Conservation (phyloP, 306 rosid genomes). For the Sicyos baderoa region DNA sequence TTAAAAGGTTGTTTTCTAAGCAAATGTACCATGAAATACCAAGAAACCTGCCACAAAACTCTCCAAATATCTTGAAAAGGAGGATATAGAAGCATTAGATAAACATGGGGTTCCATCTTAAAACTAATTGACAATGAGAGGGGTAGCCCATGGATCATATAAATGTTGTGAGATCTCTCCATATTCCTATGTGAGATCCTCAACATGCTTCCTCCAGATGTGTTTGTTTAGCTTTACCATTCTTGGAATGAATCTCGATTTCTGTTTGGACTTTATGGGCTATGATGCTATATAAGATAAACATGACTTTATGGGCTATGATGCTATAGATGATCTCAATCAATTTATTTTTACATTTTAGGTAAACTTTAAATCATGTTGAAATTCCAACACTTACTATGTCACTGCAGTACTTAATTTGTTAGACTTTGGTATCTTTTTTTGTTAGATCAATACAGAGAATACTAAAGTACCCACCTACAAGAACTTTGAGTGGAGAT, state of each 20-base stretch:
- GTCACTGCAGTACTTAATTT: background rate
- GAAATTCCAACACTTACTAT: background rate
- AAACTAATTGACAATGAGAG: no score
- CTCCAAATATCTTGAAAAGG: background rate
- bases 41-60: background rate
- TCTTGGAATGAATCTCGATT: no score
- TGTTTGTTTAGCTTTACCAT: no score
- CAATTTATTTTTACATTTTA: background rate
- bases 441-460: constrained; percentile 70
- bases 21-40: background rate
- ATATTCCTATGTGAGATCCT: no score
- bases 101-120: no score
- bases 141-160: no score
- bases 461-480: constrained; percentile 90
- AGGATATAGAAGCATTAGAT: no score
- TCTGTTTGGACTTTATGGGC: no score
- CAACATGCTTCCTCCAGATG: no score
- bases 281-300: no score
- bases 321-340: background rate
- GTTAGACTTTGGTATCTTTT: background rate
- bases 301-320: background rate
- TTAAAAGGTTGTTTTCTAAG: background rate
- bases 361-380: background rate
- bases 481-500: constrained; percentile 91
- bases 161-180: no score